Base-by-base conservation (phyloP, 768 basidiomycete species). In the Podaxis mareebaensis region DNA sequence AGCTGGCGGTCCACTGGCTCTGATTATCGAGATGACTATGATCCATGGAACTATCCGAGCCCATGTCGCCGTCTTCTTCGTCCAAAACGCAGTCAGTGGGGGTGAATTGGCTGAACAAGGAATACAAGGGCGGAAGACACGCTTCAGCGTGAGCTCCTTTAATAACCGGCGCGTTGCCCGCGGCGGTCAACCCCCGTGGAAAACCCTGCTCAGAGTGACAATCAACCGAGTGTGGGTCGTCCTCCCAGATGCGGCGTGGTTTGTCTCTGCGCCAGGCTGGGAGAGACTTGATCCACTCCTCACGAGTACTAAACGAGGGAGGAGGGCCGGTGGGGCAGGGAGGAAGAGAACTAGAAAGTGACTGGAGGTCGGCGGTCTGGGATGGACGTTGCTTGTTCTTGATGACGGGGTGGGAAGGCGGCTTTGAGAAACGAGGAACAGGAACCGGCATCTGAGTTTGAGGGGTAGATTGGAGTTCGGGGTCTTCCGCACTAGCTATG, bases 131-230 rank as follows among this genome's bases (percentile, higher is more conserved):
- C 89, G 90, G 89, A 87, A 87, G 83, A 81, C 88, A 87, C 86
- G 88, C 87, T 84, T 91, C 82, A 84, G 88, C 89, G 87, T 78
- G 88, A 76, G 83, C 72, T 86, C 90, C 90, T 90, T 92, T 91
- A 90, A 90, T 91, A 79, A 85, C 88, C 72, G 83, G 74, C 79
- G 88, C 88, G 90, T 90, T 85, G 74, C 74, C 86, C 88, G 90
- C 87, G 78, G 76, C 79, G 75, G 83, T 80, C 85, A 91, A 91
- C 90, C 89, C 90, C 76, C 74, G 75, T 64, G 74, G 71, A 91
- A 90, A 90, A 89, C 77, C 82, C 87, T 80, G 84, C 67, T 72
- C 73, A 63, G 69, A 66, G 68, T 60, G 66, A 60, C 68, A 71
- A 61, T 72, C 70, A 58, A 72, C 66, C 60, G 65, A 66, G 59